Base-by-base conservation (phyloP, 2,329 filamentous ascomycete species). In the Monosporascus cannonballus region DNA sequence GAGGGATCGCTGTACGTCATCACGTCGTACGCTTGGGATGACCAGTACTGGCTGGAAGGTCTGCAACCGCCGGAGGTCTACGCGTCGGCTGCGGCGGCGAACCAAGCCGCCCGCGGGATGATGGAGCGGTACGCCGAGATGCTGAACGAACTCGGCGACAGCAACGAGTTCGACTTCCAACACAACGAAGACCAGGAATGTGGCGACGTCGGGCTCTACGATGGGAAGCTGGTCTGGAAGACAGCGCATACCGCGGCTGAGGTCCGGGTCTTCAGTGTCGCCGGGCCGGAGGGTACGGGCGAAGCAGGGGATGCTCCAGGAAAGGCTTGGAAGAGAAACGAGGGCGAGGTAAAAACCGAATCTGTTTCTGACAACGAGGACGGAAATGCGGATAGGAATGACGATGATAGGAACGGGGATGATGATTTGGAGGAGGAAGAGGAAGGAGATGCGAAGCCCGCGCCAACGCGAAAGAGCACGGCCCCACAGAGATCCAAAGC, bases 71-170 rank as follows among this genome's bases (percentile, higher is more conserved):
- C 50, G 7, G 52, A 54, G 50, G 42, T 52, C 20, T 52, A 56
- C 47, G 38, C 50, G 6, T 47, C 37, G 15, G 25, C 49, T 11
- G 38, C 37, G 15, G 41, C 52, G n/a, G 54, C 54, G 25, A 56
- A 56, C 39, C 46, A 18, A n/a, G 47, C 54, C n/a, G 54, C 54
- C 15, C 50, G 44, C 20, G 11, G n/a, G 15, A 48, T 56, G 49
- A 48, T 56, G 49, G 15, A 11, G 3, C 47, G 54, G 8, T 49
- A 51, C 18, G 42, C 52, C 14, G 24, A 54, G 47, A 30, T 46
- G 49, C 39, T 49, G 8, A 52, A 56, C 17, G 42, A 34, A 24
- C 44, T 47, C 36, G 47, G 27, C 7, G 25, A 30, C 24, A n/a
- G 9, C 17, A 39, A 48, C 34, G 47, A 51, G 24, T 49, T 47